A percentile compares a stretch with the other conserved stretches of the same genome.
Conservation (phyloP, 2,329 filamentous ascomycete species). For the Pseudogymnoascus destructans region DNA sequence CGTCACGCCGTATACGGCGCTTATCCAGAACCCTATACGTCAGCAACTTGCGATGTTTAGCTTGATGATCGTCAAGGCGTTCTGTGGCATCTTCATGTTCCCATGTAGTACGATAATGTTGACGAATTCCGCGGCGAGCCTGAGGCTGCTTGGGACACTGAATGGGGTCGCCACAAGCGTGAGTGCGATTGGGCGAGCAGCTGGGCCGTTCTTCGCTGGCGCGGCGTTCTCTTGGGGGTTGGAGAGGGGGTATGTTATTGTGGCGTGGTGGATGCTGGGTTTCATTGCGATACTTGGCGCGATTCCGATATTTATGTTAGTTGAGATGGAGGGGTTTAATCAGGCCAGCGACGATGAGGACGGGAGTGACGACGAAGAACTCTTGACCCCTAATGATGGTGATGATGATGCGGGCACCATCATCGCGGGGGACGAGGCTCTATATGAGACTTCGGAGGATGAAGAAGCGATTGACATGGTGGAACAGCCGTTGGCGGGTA, state of each 20-base stretch:
- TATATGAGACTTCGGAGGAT: constrained; percentile 12
- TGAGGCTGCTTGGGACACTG: constrained; percentile 70
- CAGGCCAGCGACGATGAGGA: constrained; percentile 28
- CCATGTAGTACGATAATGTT: constrained; percentile 82
- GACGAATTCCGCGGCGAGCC: constrained; percentile 68
- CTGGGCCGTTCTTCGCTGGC: constrained; percentile 65
- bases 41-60: constrained; percentile 51
- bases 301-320: constrained; percentile 60
- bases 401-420: constrained; percentile 16
- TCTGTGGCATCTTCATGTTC: constrained; percentile 71
- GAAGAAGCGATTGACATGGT: constrained; percentile 20
- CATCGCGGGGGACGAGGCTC: constrained; percentile 16
- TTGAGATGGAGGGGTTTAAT: constrained; percentile 57
- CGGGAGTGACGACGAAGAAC: constrained; percentile 21
- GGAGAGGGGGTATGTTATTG: constrained; percentile 59
- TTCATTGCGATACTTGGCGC: constrained; percentile 49
- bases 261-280: constrained; percentile 71
- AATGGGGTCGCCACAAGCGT: constrained; percentile 84
- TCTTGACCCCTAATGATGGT: constrained; percentile 12
- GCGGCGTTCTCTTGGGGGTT: constrained; percentile 64
- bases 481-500: constrained; percentile 13
- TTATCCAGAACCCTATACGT: constrained; percentile 36
- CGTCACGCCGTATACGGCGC: constrained; percentile 65
- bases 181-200: constrained; percentile 64
- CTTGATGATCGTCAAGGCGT: constrained; percentile 61